A percentile compares a stretch with the other conserved stretches of the same genome.
Conservation (phyloP, 805 yeast genomes). For the Hemisphaericaspora nanyangensis region DNA sequence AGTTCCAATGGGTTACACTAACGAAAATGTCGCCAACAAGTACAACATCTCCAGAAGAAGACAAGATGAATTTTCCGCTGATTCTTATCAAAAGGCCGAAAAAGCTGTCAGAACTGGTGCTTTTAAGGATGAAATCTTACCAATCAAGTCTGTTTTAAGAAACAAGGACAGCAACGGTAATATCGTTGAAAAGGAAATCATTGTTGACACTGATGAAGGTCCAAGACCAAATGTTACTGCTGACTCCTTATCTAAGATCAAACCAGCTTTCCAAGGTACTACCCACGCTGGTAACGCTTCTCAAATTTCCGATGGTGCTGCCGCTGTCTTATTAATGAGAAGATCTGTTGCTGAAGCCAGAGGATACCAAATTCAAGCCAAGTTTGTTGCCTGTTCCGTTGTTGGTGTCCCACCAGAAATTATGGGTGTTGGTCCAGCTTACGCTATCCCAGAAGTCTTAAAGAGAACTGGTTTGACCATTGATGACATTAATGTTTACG, state of each 20-base stretch:
- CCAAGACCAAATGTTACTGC: constrained; percentile 86
- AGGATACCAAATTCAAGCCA: constrained; percentile 71
- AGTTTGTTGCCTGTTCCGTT: constrained; percentile 71
- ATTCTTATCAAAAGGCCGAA: constrained; percentile 81
- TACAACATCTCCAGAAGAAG: constrained; percentile 60
- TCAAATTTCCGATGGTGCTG: constrained; percentile 95
- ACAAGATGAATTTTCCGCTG: constrained; percentile 89
- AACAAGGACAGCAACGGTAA: constrained; percentile 37
- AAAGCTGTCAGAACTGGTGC: constrained; percentile 63
- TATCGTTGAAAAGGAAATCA: constrained; percentile 36
- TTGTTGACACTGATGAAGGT: constrained; percentile 77
- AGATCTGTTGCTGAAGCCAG: constrained; percentile 78
- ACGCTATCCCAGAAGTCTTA: constrained; percentile 84
- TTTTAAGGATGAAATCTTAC: constrained; percentile 88
- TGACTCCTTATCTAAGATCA: constrained; percentile 65
- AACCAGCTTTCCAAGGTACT: constrained; percentile 88
- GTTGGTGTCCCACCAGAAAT: constrained; percentile 97
- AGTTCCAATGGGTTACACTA: constrained; percentile 95
- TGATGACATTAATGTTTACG: constrained; percentile 71
- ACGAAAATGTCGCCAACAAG: constrained; percentile 79
- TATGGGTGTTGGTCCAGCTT: constrained; percentile 98
- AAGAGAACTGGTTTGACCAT: constrained; percentile 54
- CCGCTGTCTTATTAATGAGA: constrained; percentile 80
- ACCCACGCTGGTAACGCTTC: constrained; percentile 97
- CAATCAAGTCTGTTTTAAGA: constrained; percentile 59